Evolutionary conservation across 2,329 filamentous ascomycete genomes (phyloP).

Genomic region (Elsinoe australis): DNA sequence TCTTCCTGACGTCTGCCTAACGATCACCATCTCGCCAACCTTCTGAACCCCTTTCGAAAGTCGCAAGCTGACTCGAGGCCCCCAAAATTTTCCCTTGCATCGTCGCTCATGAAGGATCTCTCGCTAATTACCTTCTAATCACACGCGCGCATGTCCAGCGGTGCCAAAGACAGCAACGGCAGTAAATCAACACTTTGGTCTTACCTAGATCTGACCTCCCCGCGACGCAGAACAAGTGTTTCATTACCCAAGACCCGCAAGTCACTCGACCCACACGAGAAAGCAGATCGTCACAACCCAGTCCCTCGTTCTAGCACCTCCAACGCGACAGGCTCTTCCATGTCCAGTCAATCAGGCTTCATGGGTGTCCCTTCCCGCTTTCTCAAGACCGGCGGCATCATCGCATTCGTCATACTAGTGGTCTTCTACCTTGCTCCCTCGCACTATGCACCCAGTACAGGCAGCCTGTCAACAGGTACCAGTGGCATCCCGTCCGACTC

Average conservation of each 20-base stretch:
- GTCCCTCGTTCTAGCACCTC: conserved; percentile 20
- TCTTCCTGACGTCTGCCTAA: too few species aligned
- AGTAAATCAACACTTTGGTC: conserved; percentile 42
- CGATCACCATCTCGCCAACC: too few species aligned
- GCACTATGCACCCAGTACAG: conserved; percentile 3
- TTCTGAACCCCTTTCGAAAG: too few species aligned
- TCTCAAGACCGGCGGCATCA: conserved; percentile 54
- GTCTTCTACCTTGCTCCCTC: conserved; percentile 48
- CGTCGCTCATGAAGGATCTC: neutral
- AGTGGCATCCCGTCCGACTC: conserved; percentile 41
- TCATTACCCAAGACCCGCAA: conserved; percentile 37
- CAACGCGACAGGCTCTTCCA: conserved; percentile 23
- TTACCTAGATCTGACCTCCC: conserved; percentile 41
- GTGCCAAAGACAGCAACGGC: neutral
- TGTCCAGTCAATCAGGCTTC: conserved; percentile 39
- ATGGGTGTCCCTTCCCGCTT: conserved; percentile 56
- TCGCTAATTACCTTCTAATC: conserved; percentile 1
- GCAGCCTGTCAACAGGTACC: conserved; percentile 26
- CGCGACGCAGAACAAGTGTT: conserved; percentile 47
- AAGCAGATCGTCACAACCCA: conserved; percentile 36
- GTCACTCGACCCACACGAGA: conserved; percentile 40
- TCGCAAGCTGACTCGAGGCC: too few species aligned
- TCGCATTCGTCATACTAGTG: conserved; percentile 51
- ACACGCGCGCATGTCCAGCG: conserved; percentile 15
- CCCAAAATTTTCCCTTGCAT: conserved; percentile 15